Evolutionary conservation across 495 filamentous ascomycete species (phyloP).

Genomic region (Bryoglossum gracile): DNA sequence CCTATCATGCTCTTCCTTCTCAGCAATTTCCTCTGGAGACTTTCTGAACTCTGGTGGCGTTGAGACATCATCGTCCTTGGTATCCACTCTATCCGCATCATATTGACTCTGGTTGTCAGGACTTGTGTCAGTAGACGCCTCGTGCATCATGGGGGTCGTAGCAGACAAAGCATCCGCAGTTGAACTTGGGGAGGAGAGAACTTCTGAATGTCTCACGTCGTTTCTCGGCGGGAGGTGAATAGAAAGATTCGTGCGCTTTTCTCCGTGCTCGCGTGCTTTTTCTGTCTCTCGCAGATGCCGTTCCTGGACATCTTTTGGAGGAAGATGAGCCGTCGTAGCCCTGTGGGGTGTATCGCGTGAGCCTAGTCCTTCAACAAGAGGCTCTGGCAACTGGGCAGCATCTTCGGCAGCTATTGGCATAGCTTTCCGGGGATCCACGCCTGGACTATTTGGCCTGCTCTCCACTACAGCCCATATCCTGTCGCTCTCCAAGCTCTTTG

Average conservation of each 20-base stretch:
- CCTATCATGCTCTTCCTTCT: slow-evolving; percentile 34
- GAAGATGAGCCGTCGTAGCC: slow-evolving; percentile 21
- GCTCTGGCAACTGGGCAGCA: slow-evolving; percentile 15
- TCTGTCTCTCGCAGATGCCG: slow-evolving; percentile 25
- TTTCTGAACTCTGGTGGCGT: slow-evolving; percentile 26
- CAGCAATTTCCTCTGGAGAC: slow-evolving; percentile 25
- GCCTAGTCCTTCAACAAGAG: slow-evolving; percentile 16
- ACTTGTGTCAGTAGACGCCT: slow-evolving; percentile 43
- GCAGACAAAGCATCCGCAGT: slow-evolving; percentile 33
- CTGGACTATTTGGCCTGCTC: slow-evolving; percentile 23
- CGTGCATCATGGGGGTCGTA: slow-evolving; percentile 34
- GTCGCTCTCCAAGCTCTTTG: slow-evolving; percentile 17
- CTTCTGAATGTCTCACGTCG: slow-evolving; percentile 20
- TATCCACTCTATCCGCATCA: slow-evolving; percentile 23
- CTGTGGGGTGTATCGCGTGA: slow-evolving; percentile 19
- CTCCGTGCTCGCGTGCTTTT: slow-evolving; percentile 13
- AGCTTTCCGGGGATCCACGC: slow-evolving; percentile 22
- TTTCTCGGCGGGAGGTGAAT: slow-evolving; percentile 16
- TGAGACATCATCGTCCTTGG: slow-evolving; percentile 15
- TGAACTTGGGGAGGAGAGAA: slow-evolving; percentile 38
- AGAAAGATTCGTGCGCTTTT: slow-evolving; percentile 15
- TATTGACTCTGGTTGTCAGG: slow-evolving; percentile 45
- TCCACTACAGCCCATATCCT: slow-evolving; percentile 17
- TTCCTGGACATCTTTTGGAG: slow-evolving; percentile 21
- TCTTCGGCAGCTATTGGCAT: slow-evolving; percentile 23